Percentiles rank a stretch among this genome's conserved stretches.
phyloP scores from a whole-genome alignment of 345 rosid genomes.

The Leavenworthia alabamica region DNA sequence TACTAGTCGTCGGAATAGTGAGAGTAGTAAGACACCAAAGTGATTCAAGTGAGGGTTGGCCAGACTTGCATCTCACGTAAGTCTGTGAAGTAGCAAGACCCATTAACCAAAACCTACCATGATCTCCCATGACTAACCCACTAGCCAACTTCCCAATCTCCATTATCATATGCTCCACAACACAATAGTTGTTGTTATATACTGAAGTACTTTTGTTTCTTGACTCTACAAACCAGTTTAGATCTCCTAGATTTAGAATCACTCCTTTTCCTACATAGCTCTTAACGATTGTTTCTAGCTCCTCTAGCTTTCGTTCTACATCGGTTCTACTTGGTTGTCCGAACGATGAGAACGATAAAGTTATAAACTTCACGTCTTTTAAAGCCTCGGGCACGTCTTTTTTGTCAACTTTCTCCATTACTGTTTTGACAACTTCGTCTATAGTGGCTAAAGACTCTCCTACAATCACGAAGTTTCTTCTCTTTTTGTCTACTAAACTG shows the following conservation, averaged over 20 bases:
- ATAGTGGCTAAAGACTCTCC: slow-evolving; percentile 60
- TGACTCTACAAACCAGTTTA: slow-evolving; percentile 54
- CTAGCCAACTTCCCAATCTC: slow-evolving; percentile 61
- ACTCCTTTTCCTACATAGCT: slow-evolving; percentile 44
- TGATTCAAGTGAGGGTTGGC: slow-evolving; percentile 56
- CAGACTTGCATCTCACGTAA: slow-evolving; percentile 69
- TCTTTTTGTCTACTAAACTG: slow-evolving; percentile 39
- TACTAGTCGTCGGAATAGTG: slow-evolving; percentile 56
- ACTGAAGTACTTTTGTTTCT: slow-evolving; percentile 34
- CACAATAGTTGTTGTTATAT: slow-evolving; percentile 33
- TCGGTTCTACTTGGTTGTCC: slow-evolving; percentile 47
- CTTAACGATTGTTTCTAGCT: slow-evolving; percentile 40
- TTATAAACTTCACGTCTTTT: slow-evolving; percentile 50
- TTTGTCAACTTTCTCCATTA: slow-evolving; percentile 52
- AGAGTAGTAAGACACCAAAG: slow-evolving; percentile 67
- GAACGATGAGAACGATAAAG: slow-evolving; percentile 45
- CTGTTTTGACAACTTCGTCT: slow-evolving; percentile 51
- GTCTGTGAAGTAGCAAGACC: slow-evolving; percentile 80
- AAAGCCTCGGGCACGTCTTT: slow-evolving; percentile 53
- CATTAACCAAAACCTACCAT: slow-evolving; percentile 63
- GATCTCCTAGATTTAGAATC: slow-evolving; percentile 71
- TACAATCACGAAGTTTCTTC: slow-evolving; percentile 51
- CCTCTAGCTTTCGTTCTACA: slow-evolving; percentile 54
- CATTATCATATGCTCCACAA: slow-evolving; percentile 62
- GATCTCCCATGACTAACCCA: slow-evolving; percentile 39